Evolutionary conservation across 306 rosid genomes (phyloP).

Genomic region (Hippophae rhamnoides): DNA sequence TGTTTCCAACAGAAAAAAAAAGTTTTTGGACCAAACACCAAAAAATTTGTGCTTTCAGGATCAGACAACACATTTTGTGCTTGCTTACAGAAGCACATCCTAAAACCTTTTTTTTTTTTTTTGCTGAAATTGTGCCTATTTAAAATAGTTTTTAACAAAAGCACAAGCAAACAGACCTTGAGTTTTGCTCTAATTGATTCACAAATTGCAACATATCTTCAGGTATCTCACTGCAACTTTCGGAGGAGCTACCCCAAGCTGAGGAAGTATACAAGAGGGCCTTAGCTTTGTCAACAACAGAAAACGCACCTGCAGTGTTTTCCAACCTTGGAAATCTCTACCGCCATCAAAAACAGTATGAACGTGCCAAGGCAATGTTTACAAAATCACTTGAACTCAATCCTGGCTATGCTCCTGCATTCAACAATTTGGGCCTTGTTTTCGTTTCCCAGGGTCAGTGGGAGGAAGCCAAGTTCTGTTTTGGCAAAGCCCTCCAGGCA

Average conservation of each 20-base stretch:
- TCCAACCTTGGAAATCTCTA: conserved; percentile 88
- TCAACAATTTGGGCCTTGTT: conserved; percentile 83
- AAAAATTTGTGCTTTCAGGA: no score
- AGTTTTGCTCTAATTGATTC: conserved; percentile 1
- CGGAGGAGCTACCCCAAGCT: conserved; percentile 55
- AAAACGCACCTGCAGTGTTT: conserved; percentile 53
- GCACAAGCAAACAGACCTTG: no score
- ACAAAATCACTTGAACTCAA: conserved; percentile 74
- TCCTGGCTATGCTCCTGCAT: conserved; percentile 92
- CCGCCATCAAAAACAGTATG: conserved; percentile 72
- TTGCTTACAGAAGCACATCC: no score
- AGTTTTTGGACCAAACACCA: no score
- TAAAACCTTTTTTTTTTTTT: neutral
- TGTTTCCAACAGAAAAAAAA: no score
- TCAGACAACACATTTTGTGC: no score
- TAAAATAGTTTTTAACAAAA: no score
- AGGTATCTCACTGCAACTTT: conserved; percentile 86
- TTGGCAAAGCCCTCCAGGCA: conserved; percentile 66
- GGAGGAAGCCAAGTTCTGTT: conserved; percentile 90
- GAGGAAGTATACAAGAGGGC: conserved; percentile 79
- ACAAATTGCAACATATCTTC: conserved; percentile 12
- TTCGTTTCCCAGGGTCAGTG: conserved; percentile 78
- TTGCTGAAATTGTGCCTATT: neutral
- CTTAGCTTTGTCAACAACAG: conserved; percentile 50
- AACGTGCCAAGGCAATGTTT: conserved; percentile 87